phyloP scores from a whole-genome alignment of 2,329 filamentous ascomycete species.

The Dactylellina cionopaga region DNA sequence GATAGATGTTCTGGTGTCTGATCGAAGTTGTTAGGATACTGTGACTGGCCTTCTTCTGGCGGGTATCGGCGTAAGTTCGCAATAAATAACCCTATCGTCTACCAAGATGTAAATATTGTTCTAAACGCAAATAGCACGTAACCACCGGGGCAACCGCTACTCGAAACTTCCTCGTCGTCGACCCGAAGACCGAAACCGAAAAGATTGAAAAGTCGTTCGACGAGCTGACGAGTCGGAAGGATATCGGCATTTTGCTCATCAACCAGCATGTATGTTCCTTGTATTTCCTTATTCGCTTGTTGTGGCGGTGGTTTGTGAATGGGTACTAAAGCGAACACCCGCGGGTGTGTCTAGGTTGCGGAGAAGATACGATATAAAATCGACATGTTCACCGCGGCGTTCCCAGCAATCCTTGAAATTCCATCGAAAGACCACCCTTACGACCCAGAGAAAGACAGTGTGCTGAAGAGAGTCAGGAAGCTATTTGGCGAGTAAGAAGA shows the following conservation, averaged over 20 bases:
- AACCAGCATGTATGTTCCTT: constrained; percentile 85
- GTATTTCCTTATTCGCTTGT: not conserved
- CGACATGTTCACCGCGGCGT: constrained; percentile 91
- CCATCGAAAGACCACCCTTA: constrained; percentile 99
- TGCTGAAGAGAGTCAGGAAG: constrained; percentile 84
- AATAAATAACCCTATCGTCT: not conserved
- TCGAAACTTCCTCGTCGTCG: constrained; percentile 98
- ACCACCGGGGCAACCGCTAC: constrained; percentile 86
- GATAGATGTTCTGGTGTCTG: constrained; percentile 39
- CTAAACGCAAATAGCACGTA: constrained; percentile 75
- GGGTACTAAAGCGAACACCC: not conserved
- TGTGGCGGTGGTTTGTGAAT: not conserved
- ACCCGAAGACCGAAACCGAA: constrained; percentile 87
- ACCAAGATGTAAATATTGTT: too few species aligned
- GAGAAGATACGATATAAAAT: constrained; percentile 91
- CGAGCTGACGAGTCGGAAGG: constrained; percentile 86
- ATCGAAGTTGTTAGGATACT: constrained; percentile 76
- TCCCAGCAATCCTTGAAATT: constrained; percentile 95
- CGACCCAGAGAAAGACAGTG: constrained; percentile 98
- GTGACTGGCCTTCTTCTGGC: constrained; percentile 95
- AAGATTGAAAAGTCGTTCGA: constrained; percentile 92
- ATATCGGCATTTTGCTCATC: constrained; percentile 95
- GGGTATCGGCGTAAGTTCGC: constrained; percentile 81
- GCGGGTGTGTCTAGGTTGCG: constrained; percentile 72
- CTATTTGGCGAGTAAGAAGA: constrained; percentile 63